Evolutionary conservation across 2,329 filamentous ascomycete species (phyloP), one percentile per base, ranked within the genome.

Genomic region (Calonectria hongkongensis): DNA sequence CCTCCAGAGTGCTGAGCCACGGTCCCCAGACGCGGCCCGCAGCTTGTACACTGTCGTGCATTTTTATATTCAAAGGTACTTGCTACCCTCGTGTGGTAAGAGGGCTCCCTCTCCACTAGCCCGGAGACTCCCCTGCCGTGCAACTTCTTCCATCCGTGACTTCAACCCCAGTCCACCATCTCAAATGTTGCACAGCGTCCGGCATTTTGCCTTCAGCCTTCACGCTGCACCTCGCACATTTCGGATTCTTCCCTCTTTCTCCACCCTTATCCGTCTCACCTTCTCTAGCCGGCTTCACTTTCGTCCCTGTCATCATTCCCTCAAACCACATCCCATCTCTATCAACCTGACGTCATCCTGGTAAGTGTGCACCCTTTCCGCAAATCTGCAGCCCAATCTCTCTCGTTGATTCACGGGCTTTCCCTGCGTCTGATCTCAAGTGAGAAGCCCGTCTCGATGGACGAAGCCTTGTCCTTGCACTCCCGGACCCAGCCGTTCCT

Each of bases 261-360:
- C 33, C 33, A 36, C 33, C 33, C 33, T 36, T 36, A 36, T 13
- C 33, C 33, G 33, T 56, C 54, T 18, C 6, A 47, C 51, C 62
- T n/a, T 50, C 56, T 48, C 28, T 45, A 18, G 60, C 33, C 45
- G 27, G 51, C 41, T 56, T 70, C 51, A n/a, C 66, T 36, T 28
- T 18, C 45, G 60, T 54, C 33, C 50, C 66, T 68, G 43, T 54
- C 65, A 69, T 63, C 41, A 71, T 58, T 30, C 60, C 50, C 58
- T 15, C 47, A 67, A 73, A 33, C 63, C 54, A 50, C 15, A 25
- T 64, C 47, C 45, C 70, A 70, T 66, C 62, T 21, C 36, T 47
- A 5, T 50, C 50, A 66, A 72, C 76, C 76, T 80, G 76, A 79
- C 78, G 78, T 79, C 78, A 79, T 79, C 70, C 63, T 70, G 72